Evolutionary conservation across 2,329 filamentous ascomycete genomes (phyloP), one percentile per base, ranked within the genome.

Genomic region (Tympanopsis confertula): DNA sequence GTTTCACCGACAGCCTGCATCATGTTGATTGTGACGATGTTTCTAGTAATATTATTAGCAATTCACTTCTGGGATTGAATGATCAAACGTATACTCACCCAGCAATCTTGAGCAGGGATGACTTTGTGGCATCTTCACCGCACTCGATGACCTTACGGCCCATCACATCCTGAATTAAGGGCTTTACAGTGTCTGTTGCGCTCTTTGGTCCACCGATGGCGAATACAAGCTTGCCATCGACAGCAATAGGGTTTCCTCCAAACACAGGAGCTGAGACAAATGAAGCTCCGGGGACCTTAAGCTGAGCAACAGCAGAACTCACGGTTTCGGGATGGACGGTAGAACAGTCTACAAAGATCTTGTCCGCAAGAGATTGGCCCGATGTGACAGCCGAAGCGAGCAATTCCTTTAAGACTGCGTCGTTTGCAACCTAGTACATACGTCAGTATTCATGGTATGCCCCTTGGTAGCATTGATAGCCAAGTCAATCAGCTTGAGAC

Each of bases 191-290:
- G 4, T 54, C 35, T 0, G 66, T 48, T 1, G 61, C 59, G 4
- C 43, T 40, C 0, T 49, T 35, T 0, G 63, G 54, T 0, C 68
- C 68, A 0, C 65, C 65, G 4, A 66, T 42, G 0, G 65, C 58
- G 38, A 67, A 62, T n/a, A 72, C 50, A 1, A 71, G 51, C 29
- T 61, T 53, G 1, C 65, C 67, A 13, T 61, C 48, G 1, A 54
- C 56, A 1, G 68, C 68, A n/a, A 67, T 55, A 0, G 66, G 59
- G 0, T 65, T 67, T 3, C 66, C 65, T 5, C 68, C 68, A 40
- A 71, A 72, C 0, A 71, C 68, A 0, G 68, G 68, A 0, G 57
- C 54, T 0, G 65, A 58, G 19, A 70, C 47, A 35, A 68, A 68
- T 3, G 41, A 38, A 3, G 54, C 61, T 0, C 52, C 53, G 10